Evolutionary conservation across 179 eudicot species (phyloP), one percentile per base, ranked within the genome.

Genomic region (Camellia oleifera): DNA sequence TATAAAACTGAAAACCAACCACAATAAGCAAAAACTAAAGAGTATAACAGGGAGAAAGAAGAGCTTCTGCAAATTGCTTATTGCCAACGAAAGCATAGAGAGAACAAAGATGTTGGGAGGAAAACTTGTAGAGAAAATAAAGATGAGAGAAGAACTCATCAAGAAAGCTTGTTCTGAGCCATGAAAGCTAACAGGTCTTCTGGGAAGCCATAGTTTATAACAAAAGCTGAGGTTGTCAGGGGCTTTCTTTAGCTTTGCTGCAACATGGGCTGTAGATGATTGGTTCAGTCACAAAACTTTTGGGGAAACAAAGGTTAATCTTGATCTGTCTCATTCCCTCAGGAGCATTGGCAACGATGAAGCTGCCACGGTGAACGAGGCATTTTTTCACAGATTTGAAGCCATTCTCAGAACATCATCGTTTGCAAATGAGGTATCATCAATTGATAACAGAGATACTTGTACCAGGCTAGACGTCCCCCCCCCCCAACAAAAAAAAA

Each of bases 401-500:
- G 86, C 81, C 3, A 46, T 95, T 66, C 79, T 90, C 63, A 60
- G 45, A 6, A 81, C 78, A 66, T 81, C 89, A 32, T 32, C 88
- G 0, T 83, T 95, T 75, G 81, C 50, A 66, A 68, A 48, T 7
- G 91, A 95, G 99, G 98, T 93, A 92, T 48, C 52, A 32, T 32
- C 40, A 32, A 32, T 32, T 32, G 40, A 32, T 32, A 1, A 32
- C 2, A 32, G 40, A 32, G 40, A 32, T 32, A 32, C 40, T 32
- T 32, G 40, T 32, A 32, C 40, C 40, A 32, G 40, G 40, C 40
- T 1, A 2, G 40, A 32, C 40, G 40, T 32, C 40, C 40, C 40
- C 40, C 40, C 40, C 40, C 40, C 40, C 40, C 32, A 26, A 26
- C 0, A 26, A 26, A 26, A 26, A 26, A 26, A 26, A 26, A 26